Conservation (phyloP, 1,284 basidiomycete genomes). For the Ganoderma lingzhi region DNA sequence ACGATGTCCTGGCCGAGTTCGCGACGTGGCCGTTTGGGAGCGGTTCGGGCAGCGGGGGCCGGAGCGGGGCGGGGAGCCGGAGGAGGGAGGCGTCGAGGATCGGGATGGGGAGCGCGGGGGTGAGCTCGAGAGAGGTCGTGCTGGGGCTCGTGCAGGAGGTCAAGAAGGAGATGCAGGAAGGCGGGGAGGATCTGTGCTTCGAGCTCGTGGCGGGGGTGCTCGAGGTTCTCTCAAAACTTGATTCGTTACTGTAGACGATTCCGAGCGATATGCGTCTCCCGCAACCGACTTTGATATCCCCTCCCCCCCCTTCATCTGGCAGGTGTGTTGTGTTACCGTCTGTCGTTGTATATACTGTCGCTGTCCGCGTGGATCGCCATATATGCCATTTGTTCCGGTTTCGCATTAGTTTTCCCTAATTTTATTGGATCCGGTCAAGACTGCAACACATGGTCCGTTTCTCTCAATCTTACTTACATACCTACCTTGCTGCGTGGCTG, state of each 20-base stretch:
- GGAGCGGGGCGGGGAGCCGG: slow-evolving; percentile 40
- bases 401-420: background rate
- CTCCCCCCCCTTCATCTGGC: background rate
- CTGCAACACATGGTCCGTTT: background rate
- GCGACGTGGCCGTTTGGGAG: slow-evolving; percentile 88
- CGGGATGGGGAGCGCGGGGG: slow-evolving; percentile 58
- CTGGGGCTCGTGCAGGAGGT: slow-evolving; percentile 84
- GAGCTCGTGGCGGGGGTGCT: slow-evolving; percentile 92
- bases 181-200: slow-evolving; percentile 80
- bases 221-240: slow-evolving; percentile 89
- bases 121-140: slow-evolving; percentile 74
- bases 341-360: slow-evolving; percentile 6
- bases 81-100: slow-evolving; percentile 57
- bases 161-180: slow-evolving; percentile 69
- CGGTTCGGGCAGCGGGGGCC: slow-evolving; percentile 41
- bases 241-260: slow-evolving; percentile 68
- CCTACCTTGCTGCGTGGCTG: no score
- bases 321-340: background rate
- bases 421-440: background rate
- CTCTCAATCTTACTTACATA: no score
- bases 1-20: slow-evolving; percentile 92
- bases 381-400: background rate
- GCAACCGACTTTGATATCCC: slow-evolving; percentile 7
- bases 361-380: background rate
- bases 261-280: background rate